These are phyloP conservation scores for Polygonum aviculare DNA, from an alignment of 148 eudicot genomes.

Conservation along the genomic window DNA sequence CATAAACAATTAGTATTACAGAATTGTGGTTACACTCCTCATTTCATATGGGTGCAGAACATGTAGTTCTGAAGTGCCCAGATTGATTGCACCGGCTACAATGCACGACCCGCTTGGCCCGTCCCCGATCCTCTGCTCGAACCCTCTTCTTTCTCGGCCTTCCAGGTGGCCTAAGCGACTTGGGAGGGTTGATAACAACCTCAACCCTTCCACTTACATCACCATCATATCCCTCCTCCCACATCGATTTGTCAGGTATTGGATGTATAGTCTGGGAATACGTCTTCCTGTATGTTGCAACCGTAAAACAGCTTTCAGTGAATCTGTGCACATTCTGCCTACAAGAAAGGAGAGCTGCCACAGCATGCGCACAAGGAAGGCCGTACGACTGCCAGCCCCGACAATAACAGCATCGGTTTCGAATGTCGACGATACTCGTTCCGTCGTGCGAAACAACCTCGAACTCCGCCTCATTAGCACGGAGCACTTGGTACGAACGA, in stretches of 20 bases:
- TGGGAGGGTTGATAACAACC: conserved; percentile 41
- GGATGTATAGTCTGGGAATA: conserved; percentile 48
- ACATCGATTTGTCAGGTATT: conserved; percentile 36
- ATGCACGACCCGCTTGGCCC: conserved; percentile 46
- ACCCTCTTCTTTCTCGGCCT: conserved; percentile 51
- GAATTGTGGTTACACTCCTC: background rate
- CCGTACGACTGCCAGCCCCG: conserved; percentile 48
- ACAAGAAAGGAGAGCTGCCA: conserved; percentile 40
- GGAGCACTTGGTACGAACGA: conserved; percentile 39
- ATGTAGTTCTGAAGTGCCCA: conserved; percentile 62
- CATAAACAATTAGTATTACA: background rate
- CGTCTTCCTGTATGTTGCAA: conserved; percentile 36
- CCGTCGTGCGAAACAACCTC: conserved; percentile 43
- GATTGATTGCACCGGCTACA: conserved; percentile 64
- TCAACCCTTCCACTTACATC: conserved; percentile 16
- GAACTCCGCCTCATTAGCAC: conserved; percentile 50
- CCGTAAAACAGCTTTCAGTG: conserved; percentile 46
- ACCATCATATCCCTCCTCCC: conserved; percentile 30
- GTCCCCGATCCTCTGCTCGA: conserved; percentile 49
- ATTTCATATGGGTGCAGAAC: conserved; percentile 38
- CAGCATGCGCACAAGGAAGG: conserved; percentile 53
- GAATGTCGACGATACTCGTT: conserved; percentile 33
- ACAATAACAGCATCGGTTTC: conserved; percentile 37
- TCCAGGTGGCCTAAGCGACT: conserved; percentile 41
- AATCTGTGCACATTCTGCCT: conserved; percentile 45